Evolutionary conservation across 139 green algal species (phyloP).

Genomic region (Picochlorum sp.): DNA sequence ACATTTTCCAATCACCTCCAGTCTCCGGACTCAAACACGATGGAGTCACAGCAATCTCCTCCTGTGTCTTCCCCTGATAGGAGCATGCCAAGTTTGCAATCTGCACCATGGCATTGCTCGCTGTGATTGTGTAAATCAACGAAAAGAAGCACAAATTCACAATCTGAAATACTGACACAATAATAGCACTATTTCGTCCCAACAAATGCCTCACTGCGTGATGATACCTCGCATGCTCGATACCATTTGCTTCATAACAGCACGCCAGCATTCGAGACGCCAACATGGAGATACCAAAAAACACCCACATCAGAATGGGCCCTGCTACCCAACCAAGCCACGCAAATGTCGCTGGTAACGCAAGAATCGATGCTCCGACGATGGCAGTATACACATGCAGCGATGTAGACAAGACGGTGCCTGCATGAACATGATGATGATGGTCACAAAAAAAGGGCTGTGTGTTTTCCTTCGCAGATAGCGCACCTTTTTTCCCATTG

Average conservation of each 20-base stretch:
- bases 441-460: neutral
- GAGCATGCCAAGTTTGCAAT: conserved; percentile 5
- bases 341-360: neutral
- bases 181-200: neutral
- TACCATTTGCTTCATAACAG: neutral
- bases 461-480: too few species aligned
- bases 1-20: conserved; percentile 22
- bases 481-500: too few species aligned
- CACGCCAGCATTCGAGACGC: neutral
- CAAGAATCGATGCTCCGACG: neutral
- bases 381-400: conserved; percentile 2
- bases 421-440: neutral
- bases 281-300: neutral
- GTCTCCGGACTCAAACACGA: neutral
- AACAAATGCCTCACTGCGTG: neutral
- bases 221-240: conserved; percentile 1
- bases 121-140: conserved; percentile 20
- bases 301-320: neutral
- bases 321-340: neutral
- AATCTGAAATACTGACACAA: conserved; percentile 14
- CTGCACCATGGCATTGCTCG: neutral
- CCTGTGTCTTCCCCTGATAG: neutral
- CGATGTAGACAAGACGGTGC: neutral
- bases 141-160: conserved; percentile 14
- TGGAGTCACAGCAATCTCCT: neutral